Evolutionary conservation across 352 stramenopile species (phyloP).

Genomic region (Aphanomyces stellatus): DNA sequence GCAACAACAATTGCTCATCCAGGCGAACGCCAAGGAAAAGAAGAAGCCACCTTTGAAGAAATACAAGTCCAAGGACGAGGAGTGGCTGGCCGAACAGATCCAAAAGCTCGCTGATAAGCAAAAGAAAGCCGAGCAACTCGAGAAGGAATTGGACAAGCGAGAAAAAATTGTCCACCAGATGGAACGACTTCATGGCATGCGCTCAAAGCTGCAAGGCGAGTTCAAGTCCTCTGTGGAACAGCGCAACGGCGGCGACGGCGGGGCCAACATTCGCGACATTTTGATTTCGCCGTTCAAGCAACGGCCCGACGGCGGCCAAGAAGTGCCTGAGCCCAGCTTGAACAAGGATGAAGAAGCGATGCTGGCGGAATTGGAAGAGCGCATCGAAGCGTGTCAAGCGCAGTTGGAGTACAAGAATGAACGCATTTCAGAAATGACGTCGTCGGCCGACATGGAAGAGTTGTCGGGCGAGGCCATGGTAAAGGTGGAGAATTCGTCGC

Average conservation of each 20-base stretch:
- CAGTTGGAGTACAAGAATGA: slow-evolving; percentile 86
- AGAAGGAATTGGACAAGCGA: slow-evolving; percentile 42
- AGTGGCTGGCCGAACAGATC: slow-evolving; percentile 80
- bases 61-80: slow-evolving; percentile 37
- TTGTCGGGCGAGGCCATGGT: slow-evolving; percentile 39
- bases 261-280: slow-evolving; percentile 70
- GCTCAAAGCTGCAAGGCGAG: slow-evolving; percentile 60
- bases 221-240: slow-evolving; percentile 51
- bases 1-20: slow-evolving; percentile 68
- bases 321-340: slow-evolving; percentile 28
- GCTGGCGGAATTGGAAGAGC: slow-evolving; percentile 75
- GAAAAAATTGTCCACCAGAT: slow-evolving; percentile 72
- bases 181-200: slow-evolving; percentile 64
- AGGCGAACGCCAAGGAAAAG: slow-evolving; percentile 48
- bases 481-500: slow-evolving; percentile 76
- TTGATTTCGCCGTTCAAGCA: slow-evolving; percentile 62
- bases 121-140: slow-evolving; percentile 75
- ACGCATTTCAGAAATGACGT: slow-evolving; percentile 60
- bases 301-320: slow-evolving; percentile 14
- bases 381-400: slow-evolving; percentile 77
- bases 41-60: slow-evolving; percentile 28
- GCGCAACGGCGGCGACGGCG: slow-evolving; percentile 24
- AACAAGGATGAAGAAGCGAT: slow-evolving; percentile 75
- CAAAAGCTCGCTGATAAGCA: slow-evolving; percentile 74
- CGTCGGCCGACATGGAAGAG: slow-evolving; percentile 25